phyloP scores from a whole-genome alignment of 441 rosid genomes.

The Rhodomyrtus psidioides region DNA sequence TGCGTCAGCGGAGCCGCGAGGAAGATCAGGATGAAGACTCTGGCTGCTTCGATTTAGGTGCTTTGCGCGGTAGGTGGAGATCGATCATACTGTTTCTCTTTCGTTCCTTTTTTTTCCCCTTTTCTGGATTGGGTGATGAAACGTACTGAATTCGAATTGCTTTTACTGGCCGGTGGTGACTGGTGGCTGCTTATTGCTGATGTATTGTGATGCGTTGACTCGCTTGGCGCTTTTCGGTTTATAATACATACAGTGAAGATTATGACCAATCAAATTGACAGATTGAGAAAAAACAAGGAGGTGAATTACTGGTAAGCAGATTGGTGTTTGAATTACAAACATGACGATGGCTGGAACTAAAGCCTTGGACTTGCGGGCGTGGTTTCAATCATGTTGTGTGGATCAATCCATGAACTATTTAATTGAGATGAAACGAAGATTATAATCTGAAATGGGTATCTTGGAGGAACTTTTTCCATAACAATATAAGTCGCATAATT shows the following conservation, averaged over 20 bases:
- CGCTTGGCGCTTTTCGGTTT: neutral
- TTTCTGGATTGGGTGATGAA: neutral
- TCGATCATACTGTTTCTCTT: neutral
- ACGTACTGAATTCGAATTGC: neutral
- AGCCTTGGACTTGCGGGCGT: neutral
- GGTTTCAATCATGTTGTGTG: neutral
- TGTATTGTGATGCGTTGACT: neutral
- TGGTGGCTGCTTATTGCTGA: neutral
- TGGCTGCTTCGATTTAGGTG: conserved; percentile 32
- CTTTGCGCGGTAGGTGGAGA: neutral
- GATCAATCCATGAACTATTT: neutral
- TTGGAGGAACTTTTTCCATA: neutral
- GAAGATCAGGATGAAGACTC: neutral
- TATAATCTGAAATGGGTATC: neutral
- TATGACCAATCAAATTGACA: neutral
- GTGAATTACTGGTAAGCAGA: too few relatives aligned
- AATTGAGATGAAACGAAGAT: neutral
- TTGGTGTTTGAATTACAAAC: neutral
- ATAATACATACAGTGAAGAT: neutral
- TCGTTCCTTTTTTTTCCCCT: neutral
- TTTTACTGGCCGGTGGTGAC: neutral
- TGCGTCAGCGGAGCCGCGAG: conserved; percentile 15
- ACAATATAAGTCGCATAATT: neutral
- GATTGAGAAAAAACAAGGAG: neutral
- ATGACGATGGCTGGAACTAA: neutral